Conservation (phyloP, 306 rosid genomes). For the Cicer yamashitae region DNA sequence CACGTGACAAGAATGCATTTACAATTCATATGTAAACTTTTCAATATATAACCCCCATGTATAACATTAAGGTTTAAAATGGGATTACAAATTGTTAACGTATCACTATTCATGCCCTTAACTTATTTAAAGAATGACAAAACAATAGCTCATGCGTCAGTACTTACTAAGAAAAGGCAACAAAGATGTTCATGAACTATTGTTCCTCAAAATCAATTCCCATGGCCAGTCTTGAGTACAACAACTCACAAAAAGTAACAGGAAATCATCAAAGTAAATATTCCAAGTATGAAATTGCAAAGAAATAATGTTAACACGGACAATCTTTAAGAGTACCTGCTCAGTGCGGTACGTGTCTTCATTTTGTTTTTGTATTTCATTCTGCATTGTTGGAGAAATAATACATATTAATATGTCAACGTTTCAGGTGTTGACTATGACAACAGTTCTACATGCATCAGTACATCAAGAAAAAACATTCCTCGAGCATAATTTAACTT, state of each 20-base stretch:
- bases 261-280: slow-evolving; percentile 20
- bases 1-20: neutral
- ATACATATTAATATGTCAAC: slow-evolving; percentile 25
- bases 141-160: slow-evolving; percentile 9
- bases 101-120: slow-evolving; percentile 5
- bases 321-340: slow-evolving; percentile 63
- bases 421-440: slow-evolving; percentile 19
- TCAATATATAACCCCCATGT: slow-evolving; percentile 21
- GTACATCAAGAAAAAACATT: slow-evolving; percentile 27
- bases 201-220: slow-evolving; percentile 1
- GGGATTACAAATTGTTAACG: slow-evolving; percentile 9
- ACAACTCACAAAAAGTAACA: slow-evolving; percentile 31
- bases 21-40: slow-evolving; percentile 5
- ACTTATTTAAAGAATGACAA: slow-evolving; percentile 20
- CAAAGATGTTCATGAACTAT: slow-evolving; percentile 19
- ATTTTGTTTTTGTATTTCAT: slow-evolving; percentile 83
- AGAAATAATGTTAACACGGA: slow-evolving; percentile 39
- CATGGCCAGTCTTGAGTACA: slow-evolving; percentile 27
- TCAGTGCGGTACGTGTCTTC: slow-evolving; percentile 79
- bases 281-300: slow-evolving; percentile 37
- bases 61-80: slow-evolving; percentile 16
- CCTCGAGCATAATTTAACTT: slow-evolving; percentile 15
- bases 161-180: slow-evolving; percentile 30
- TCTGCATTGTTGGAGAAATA: slow-evolving; percentile 62
- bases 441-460: slow-evolving; percentile 38